Percentiles rank a stretch among this genome's conserved stretches.
Conservation (phyloP, 2,329 filamentous ascomycete genomes). For the Daldinia sp. region DNA sequence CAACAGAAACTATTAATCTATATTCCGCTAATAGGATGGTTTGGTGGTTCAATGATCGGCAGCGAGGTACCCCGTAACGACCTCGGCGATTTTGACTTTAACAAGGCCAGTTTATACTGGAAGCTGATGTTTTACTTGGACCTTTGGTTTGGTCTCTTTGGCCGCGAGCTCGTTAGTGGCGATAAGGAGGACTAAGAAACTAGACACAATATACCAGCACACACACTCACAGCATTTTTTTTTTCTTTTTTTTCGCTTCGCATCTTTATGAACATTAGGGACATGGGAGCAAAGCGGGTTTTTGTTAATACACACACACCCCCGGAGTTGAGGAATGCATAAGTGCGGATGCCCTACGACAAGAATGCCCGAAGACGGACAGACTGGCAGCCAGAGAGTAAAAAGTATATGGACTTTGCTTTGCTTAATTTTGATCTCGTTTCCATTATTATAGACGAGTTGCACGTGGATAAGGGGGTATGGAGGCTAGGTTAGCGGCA, state of each 20-base stretch:
- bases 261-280: neutral
- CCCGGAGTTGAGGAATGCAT: neutral
- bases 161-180: constrained; percentile 63
- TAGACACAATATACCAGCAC: neutral
- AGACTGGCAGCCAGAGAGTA: too few relatives aligned
- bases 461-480: constrained; percentile 1
- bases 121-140: constrained; percentile 71
- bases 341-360: neutral
- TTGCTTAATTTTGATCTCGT: constrained; percentile 1
- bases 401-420: constrained; percentile 18
- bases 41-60: constrained; percentile 77
- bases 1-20: constrained; percentile 69
- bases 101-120: constrained; percentile 72
- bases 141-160: constrained; percentile 64
- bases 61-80: constrained; percentile 77
- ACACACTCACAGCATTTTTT: neutral
- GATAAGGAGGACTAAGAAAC: constrained; percentile 64
- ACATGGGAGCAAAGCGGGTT: neutral
- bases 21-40: constrained; percentile 76
- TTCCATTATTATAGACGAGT: constrained; percentile 17
- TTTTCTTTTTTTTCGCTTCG: neutral
- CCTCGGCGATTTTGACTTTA: constrained; percentile 80
- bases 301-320: neutral
- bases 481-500: neutral
- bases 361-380: neutral